Conservation (phyloP, 148 eudicot genomes). For the Tetragonia tetragonoides region DNA sequence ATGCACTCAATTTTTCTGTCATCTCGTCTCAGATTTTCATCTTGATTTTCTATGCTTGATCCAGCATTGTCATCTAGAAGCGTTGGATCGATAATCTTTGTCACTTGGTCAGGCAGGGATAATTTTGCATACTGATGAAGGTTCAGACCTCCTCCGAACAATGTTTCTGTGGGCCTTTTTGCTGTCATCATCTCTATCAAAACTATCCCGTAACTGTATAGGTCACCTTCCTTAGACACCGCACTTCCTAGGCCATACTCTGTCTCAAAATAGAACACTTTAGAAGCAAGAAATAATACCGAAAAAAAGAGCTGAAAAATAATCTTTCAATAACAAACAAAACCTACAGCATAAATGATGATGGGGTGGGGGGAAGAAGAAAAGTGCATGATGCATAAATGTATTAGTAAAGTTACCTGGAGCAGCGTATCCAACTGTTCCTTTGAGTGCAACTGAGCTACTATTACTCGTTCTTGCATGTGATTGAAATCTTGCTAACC, state of each 20-base stretch:
- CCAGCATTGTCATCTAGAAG: background rate
- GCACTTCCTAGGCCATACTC: background rate
- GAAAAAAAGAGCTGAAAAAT: no score
- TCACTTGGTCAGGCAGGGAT: slow-evolving; percentile 3
- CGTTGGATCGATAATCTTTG: slow-evolving; percentile 12
- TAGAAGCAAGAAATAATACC: no score
- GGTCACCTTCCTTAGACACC: background rate
- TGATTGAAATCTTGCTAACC: slow-evolving; percentile 12
- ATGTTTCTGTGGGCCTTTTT: background rate
- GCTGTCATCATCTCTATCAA: background rate
- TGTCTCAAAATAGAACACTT: background rate
- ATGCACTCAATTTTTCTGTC: slow-evolving; percentile 4
- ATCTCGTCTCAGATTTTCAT: background rate
- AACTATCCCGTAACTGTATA: background rate
- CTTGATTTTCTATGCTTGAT: background rate
- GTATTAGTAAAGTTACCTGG: slow-evolving; percentile 13
- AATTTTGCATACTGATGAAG: slow-evolving; percentile 12
- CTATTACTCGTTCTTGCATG: background rate
- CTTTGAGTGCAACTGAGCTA: no score
- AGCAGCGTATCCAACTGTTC: no score
- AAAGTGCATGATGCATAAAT: background rate
- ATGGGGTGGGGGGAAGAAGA: background rate
- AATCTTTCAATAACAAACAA: no score
- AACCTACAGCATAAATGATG: no score
- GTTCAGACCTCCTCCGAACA: background rate